Evolutionary conservation across 2,329 filamentous ascomycete genomes (phyloP), one percentile per base, ranked within the genome.

Genomic region (Cladosporium austrohemisphaericum): DNA sequence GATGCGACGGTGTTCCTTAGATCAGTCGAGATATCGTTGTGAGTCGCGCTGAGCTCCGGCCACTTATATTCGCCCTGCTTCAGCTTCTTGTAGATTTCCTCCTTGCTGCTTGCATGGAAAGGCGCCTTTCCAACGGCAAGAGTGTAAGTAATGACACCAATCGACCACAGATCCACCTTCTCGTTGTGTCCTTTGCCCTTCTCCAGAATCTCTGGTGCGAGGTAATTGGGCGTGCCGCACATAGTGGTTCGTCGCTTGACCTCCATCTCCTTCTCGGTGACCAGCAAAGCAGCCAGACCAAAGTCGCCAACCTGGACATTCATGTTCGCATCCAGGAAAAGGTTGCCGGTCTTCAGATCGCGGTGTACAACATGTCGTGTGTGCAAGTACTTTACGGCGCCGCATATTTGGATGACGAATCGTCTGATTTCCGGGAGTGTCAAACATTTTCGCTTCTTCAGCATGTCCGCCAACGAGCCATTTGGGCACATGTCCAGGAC

Each of bases 221-320:
- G 95, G 67, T 98, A 98, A 68, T 98, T 98, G 1, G 93, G 93
- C 4, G 93, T 98, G 51, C 93, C 93, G 60, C 93, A 98, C 52
- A 98, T 81, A 5, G 93, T 98, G 20, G 89, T 96, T 61, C 94
- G 81, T 56, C 93, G 83, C 59, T 77, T 72, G 48, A 81, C 89
- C 68, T 84, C 84, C 79, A 88, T 88, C 63, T 98, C 93, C 66
- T 86, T 90, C 64, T 92, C 89, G 8, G 91, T 94, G 36, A 97
- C 84, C 50, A 97, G 76, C 60, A 98, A 76, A 22, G 94, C 93
- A 23, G 93, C 93, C 49, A 98, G 77, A 3, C 93, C 93, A 71
- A 98, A 98, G 68, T 98, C 93, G 36, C 93, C 93, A 60, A 98
- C 89, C 68, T 98, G 98, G 60, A 95, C 85, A 63, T 98, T 95